Evolutionary conservation across 495 filamentous ascomycete species (phyloP).

Genomic region (Penicillium steckii): DNA sequence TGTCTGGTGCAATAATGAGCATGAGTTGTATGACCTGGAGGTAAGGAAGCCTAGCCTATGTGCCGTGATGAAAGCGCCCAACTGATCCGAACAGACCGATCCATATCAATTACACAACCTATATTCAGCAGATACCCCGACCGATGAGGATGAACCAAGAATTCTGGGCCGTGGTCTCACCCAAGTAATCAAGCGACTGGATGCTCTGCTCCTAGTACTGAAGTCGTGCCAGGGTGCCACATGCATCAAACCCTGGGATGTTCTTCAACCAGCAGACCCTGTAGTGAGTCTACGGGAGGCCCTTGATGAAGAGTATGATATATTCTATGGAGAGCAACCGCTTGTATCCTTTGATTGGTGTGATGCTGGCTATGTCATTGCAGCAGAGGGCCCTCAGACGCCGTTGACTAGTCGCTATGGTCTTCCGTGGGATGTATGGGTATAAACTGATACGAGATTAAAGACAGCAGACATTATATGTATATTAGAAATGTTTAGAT

Average conservation of each 20-base stretch:
- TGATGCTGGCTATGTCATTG: conserved; percentile 58
- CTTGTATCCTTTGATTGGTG: conserved; percentile 56
- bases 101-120: conserved; percentile 61
- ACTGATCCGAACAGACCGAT: conserved; percentile 43
- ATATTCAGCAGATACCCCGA: conserved; percentile 30
- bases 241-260: conserved; percentile 59
- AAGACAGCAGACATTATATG: no score
- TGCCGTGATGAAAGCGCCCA: not conserved
- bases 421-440: conserved; percentile 34
- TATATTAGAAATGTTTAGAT: no score
- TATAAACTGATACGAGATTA: no score
- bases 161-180: conserved; percentile 47
- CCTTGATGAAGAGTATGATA: conserved; percentile 50
- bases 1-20: conserved; percentile 65
- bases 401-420: conserved; percentile 30
- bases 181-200: conserved; percentile 50
- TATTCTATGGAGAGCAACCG: conserved; percentile 53
- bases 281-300: conserved; percentile 37
- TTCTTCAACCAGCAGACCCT: conserved; percentile 52
- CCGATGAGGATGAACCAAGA: conserved; percentile 2
- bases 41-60: conserved; percentile 23
- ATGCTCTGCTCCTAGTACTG: conserved; percentile 61
- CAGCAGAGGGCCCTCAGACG: conserved; percentile 58
- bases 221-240: conserved; percentile 60
- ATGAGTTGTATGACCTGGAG: conserved; percentile 62